phyloP scores from a whole-genome alignment of 2,329 filamentous ascomycete genomes.

The Eutypella sp. region DNA sequence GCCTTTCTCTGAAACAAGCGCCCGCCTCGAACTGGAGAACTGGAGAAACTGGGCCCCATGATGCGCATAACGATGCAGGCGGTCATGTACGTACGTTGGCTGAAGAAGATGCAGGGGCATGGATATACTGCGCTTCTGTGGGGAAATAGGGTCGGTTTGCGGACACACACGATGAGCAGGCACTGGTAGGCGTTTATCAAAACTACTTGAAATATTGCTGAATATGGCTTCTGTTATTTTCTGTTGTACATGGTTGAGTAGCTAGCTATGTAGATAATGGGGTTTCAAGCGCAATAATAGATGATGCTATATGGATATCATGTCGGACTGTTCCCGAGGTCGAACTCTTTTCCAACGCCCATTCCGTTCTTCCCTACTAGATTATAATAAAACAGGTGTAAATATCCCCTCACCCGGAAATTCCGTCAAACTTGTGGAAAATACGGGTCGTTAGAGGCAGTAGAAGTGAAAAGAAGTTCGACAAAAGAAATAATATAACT shows the following conservation, averaged over 20 bases:
- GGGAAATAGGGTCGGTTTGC: too few species aligned
- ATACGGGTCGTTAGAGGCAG: constrained; percentile 4
- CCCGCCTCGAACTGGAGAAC: too few species aligned
- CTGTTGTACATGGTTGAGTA: not conserved
- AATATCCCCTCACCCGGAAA: not conserved
- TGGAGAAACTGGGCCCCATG: too few species aligned
- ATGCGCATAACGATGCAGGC: too few species aligned
- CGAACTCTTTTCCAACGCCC: constrained; percentile 2
- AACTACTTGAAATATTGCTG: not conserved
- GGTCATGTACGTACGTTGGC: too few species aligned
- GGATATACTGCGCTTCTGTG: too few species aligned
- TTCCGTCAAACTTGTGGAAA: constrained; percentile 7
- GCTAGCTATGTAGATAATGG: not conserved
- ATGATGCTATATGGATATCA: constrained; percentile 1
- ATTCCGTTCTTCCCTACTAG: not conserved
- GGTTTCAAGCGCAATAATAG: constrained; percentile 3
- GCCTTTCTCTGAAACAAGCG: too few species aligned
- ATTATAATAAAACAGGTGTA: not conserved
- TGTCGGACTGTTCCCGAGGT: not conserved
- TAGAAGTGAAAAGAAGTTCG: constrained; percentile 8
- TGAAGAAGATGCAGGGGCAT: too few species aligned
- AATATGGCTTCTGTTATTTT: not conserved
- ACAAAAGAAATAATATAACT: constrained; percentile 1
- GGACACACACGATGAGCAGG: not conserved
- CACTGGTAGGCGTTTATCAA: not conserved